A percentile compares a stretch with the other conserved stretches of the same genome.
phyloP scores from a whole-genome alignment of 208 protist species.

The Leishmania braziliensis region DNA sequence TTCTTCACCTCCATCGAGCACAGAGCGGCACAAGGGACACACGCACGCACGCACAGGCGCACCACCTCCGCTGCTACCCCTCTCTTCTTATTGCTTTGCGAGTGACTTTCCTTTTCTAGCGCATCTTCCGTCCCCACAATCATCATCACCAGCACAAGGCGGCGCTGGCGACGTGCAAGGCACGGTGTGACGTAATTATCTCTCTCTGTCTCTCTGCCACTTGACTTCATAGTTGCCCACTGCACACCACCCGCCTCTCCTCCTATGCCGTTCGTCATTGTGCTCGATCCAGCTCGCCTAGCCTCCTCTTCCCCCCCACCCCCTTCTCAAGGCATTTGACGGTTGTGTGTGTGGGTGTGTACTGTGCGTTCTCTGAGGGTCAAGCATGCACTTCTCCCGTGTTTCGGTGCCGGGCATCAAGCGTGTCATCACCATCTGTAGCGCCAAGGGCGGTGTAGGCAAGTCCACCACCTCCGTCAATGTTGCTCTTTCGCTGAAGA shows the following conservation, averaged over 20 bases:
- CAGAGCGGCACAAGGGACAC: neutral
- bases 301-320: neutral
- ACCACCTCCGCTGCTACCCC: neutral
- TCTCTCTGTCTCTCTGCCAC: neutral
- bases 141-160: neutral
- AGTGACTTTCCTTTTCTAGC: neutral
- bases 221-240: neutral
- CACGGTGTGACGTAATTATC: neutral
- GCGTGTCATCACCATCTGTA: constrained; percentile 87
- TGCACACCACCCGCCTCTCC: neutral
- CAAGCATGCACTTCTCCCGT: constrained; percentile 55
- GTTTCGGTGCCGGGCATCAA: constrained; percentile 62
- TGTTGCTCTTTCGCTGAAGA: constrained; percentile 87
- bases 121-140: neutral
- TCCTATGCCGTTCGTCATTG: neutral
- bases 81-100: neutral
- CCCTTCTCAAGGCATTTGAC: neutral
- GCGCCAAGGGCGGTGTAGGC: constrained; percentile 94
- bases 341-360: neutral
- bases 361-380: neutral
- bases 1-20: neutral
- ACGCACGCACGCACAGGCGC: constrained; percentile 4
- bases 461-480: constrained; percentile 93
- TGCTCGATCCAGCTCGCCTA: neutral
- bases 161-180: neutral